Evolutionary conservation across 2,329 filamentous ascomycete species (phyloP), one percentile per base, ranked within the genome.

Genomic region (Fusarium gaditjirri): DNA sequence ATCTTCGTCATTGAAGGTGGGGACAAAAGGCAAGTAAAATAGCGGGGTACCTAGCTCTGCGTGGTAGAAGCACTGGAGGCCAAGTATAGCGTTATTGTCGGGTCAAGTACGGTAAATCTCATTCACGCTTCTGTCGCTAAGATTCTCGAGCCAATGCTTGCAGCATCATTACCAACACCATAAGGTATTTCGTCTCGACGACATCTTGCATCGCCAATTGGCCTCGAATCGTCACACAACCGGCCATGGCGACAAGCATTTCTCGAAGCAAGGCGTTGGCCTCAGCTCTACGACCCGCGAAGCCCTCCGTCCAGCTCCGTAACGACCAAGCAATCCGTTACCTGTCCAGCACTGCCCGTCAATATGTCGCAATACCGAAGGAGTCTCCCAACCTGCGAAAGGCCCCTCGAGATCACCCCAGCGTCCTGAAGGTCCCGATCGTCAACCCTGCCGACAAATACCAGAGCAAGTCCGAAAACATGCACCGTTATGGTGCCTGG

Each of bases 401-500:
- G 73, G 90, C 91, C 53, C 86, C 87, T 62, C 86, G 90, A 75
- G 84, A 86, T 70, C 83, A 84, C 44, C 77, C 86, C 67, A 90
- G 90, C 76, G 87, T 89, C 75, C 89, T 98, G 73, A 90, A 93
- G 79, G 92, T 87, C 27, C 93, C 94, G 65, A 85, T 97, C 77
- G 89, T 97, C 78, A 98, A 98, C 84, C 95, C 95, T 39, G 89
- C 93, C 82, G 96, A 98, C 88, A 97, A 96, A 84, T 97, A 94
- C 84, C 88, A 92, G 81, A 91, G 93, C 80, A 96, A 95, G 86
- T 90, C 93, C 76, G 93, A 97, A 75, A 89, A 92, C 80, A 87
- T 98, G 80, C 96, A 99, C 87, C 92, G 91, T 79, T 99, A 99
- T 81, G 96, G 96, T 79, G 91, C 97, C 80, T 99, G 97, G 89